phyloP scores from a whole-genome alignment of 495 filamentous ascomycete genomes.

The Neurospora cerealis region DNA sequence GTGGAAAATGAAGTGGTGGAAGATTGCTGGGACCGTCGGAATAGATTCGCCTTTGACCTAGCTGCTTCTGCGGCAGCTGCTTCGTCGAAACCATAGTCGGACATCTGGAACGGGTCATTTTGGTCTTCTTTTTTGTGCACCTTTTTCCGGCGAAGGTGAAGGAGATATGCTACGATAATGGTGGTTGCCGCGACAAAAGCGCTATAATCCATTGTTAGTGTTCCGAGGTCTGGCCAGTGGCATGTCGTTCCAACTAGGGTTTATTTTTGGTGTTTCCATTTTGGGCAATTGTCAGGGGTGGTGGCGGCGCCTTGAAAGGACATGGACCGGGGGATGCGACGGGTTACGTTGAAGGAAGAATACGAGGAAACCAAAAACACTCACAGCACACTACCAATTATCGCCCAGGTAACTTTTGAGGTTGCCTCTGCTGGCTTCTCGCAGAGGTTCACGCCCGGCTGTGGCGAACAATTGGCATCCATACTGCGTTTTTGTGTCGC shows the following conservation, averaged over 20 bases:
- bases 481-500: background rate
- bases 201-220: background rate
- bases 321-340: background rate
- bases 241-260: background rate
- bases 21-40: background rate
- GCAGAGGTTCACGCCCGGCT: slow-evolving; percentile 13
- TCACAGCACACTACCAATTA: slow-evolving; percentile 19
- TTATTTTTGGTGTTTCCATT: background rate
- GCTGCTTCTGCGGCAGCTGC: background rate
- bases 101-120: slow-evolving; percentile 15
- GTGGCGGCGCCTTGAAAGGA: background rate
- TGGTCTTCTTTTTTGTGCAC: slow-evolving; percentile 16
- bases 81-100: slow-evolving; percentile 21
- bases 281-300: background rate
- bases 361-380: background rate
- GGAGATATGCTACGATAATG: slow-evolving; percentile 2
- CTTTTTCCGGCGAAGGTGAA: slow-evolving; percentile 16
- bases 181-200: background rate
- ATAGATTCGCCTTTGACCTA: background rate
- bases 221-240: background rate
- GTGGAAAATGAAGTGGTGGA: background rate
- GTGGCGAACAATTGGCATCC: slow-evolving; percentile 1
- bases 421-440: slow-evolving; percentile 19
- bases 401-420: slow-evolving; percentile 10
- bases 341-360: background rate